Conservation (phyloP, 2,329 filamentous ascomycete species). For the Cladosporium austrohemisphaericum region DNA sequence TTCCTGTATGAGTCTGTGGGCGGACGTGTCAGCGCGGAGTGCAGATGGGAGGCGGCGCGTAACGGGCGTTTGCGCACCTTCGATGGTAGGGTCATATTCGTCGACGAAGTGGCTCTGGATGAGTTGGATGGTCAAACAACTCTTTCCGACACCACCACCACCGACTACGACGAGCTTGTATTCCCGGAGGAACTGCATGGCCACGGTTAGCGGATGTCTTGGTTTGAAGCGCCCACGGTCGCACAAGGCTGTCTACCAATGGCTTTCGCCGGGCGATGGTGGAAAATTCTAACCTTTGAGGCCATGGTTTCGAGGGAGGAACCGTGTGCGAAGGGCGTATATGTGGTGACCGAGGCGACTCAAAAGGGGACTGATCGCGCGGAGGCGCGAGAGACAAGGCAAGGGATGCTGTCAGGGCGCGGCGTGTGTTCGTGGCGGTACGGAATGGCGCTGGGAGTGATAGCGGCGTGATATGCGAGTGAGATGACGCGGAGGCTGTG, state of each 20-base stretch:
- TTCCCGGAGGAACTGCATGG: constrained; percentile 48
- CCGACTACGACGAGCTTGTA: constrained; percentile 81
- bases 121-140: constrained; percentile 91
- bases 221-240: constrained; percentile 15
- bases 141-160: constrained; percentile 98
- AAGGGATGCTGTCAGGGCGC: constrained; percentile 10
- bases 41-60: neutral
- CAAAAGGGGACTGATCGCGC: no score
- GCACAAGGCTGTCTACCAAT: constrained; percentile 14
- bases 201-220: constrained; percentile 17
- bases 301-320: constrained; percentile 28
- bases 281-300: constrained; percentile 30
- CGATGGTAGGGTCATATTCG: constrained; percentile 98
- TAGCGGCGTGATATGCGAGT: neutral
- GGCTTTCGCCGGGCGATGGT: constrained; percentile 14
- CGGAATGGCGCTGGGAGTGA: neutral
- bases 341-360: no score
- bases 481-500: neutral
- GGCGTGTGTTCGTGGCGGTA: neutral
- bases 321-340: constrained; percentile 5
- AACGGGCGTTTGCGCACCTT: constrained; percentile 61
- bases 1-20: constrained; percentile 93
- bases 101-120: constrained; percentile 90
- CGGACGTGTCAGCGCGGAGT: constrained; percentile 21
- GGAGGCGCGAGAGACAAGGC: neutral